These are phyloP conservation scores for Mayamaea pseudoterrestris DNA, from an alignment of 108 stramenopile species.

Conservation along the genomic window DNA sequence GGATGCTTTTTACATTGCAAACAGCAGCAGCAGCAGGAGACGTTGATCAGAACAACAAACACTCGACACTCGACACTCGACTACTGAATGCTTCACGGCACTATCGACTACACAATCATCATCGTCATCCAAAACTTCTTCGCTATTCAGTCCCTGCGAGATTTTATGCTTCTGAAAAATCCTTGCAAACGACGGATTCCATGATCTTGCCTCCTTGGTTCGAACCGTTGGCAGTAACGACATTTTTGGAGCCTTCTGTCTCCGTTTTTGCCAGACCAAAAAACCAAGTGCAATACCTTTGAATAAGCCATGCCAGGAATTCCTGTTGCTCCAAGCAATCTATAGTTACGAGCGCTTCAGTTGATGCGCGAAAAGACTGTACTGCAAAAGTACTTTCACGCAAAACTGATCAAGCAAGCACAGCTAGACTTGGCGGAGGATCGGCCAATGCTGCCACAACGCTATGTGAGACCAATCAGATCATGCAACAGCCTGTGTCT, in stretches of 20 bases:
- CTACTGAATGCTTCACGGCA: too few species aligned
- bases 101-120: too few species aligned
- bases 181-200: conserved; percentile 86
- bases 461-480: conserved; percentile 86
- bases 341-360: conserved; percentile 81
- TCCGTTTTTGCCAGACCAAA: conserved; percentile 9
- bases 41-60: too few species aligned
- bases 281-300: conserved; percentile 39
- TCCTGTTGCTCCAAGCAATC: conserved; percentile 73
- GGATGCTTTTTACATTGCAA: too few species aligned
- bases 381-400: conserved; percentile 32
- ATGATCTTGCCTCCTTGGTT: conserved; percentile 92
- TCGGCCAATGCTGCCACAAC: conserved; percentile 91
- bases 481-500: conserved; percentile 77
- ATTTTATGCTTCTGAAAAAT: conserved; percentile 95
- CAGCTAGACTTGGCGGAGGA: conserved; percentile 94
- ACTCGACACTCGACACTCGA: too few species aligned
- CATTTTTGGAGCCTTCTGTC: conserved; percentile 47
- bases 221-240: conserved; percentile 92
- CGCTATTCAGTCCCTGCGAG: conserved; percentile 87
- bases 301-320: conserved; percentile 85
- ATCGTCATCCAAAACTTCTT: conserved; percentile 12
- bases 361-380: conserved; percentile 77
- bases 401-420: conserved; percentile 76
- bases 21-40: too few species aligned